Percentiles rank a stretch among this genome's conserved stretches.
phyloP scores from a whole-genome alignment of 805 yeast genomes.

The Candida ovalis region DNA sequence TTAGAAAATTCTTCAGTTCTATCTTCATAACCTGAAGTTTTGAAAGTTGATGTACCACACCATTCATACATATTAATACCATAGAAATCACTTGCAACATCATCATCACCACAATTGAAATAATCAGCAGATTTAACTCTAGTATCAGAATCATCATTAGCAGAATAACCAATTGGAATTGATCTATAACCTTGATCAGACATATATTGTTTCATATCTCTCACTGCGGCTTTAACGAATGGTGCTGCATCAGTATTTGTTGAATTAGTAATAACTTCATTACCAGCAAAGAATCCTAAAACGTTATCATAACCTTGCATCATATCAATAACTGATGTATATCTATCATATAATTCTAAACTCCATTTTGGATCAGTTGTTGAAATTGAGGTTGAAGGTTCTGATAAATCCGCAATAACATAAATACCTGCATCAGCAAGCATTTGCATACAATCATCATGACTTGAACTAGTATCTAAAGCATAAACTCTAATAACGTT shows the following conservation, averaged over 20 bases:
- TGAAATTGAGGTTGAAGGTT: slow-evolving; percentile 60
- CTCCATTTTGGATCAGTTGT: slow-evolving; percentile 64
- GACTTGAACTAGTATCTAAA: slow-evolving; percentile 59
- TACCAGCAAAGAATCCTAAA: slow-evolving; percentile 83
- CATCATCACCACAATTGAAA: slow-evolving; percentile 69
- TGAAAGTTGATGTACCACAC: slow-evolving; percentile 67
- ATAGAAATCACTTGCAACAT: slow-evolving; percentile 70
- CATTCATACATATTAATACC: slow-evolving; percentile 90
- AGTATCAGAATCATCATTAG: slow-evolving; percentile 68
- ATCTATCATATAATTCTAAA: slow-evolving; percentile 58
- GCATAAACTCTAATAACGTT: slow-evolving; percentile 78
- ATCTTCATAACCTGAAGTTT: slow-evolving; percentile 58
- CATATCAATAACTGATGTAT: slow-evolving; percentile 63
- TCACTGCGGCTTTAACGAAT: slow-evolving; percentile 76
- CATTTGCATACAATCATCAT: slow-evolving; percentile 62
- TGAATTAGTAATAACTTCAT: slow-evolving; percentile 69
- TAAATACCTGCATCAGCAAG: slow-evolving; percentile 74
- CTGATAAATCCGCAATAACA: slow-evolving; percentile 73
- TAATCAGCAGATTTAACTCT: slow-evolving; percentile 69
- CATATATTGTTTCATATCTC: slow-evolving; percentile 73
- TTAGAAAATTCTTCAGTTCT: slow-evolving; percentile 63
- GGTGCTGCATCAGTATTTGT: slow-evolving; percentile 74
- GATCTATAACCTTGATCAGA: slow-evolving; percentile 53
- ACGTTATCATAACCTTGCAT: slow-evolving; percentile 69
- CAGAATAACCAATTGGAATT: slow-evolving; percentile 80